Base-by-base conservation (phyloP, 2,329 filamentous ascomycete species). In the Botrytis pseudocinerea region DNA sequence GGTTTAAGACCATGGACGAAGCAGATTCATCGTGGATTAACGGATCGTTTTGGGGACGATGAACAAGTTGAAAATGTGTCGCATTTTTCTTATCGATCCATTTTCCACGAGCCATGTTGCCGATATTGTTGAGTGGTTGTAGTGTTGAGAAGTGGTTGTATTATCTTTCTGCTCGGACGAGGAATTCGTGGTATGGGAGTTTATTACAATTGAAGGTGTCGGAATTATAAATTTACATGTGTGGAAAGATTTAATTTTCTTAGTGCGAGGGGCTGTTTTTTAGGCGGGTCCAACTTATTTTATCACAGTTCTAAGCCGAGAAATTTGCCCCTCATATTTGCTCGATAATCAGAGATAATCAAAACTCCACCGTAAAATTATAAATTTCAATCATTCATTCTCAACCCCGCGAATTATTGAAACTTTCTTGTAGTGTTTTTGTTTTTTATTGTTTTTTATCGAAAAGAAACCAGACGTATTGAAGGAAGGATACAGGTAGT, bases 21-120 rank as follows among this genome's bases (percentile, higher is more conserved):
- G 94, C 95, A 79, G 91, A 88, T 79, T 92, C 88, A 85, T 99
- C 95, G 87, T 99, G 92, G 82, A 99, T 98, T 79, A 95, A 90
- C 64, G 97, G 96, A 83, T 99, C 96, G 89, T 98, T 94, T 84
- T 99, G 97, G 48, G 95, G 93, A 80, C 96, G 93, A 84, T 98
- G 93, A 79, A 98, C 94, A 82, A 99, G 92, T 78, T 92, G 92
- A 84, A 97, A 98, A 84, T 95, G 96, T 82, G 93, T 92, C 78
- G 96, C 95, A 74, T 89, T 92, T 84, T 97, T 97, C 86, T 97
- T 98, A 86, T 98, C 89, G 78, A 89, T 91, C 80, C 83, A 79
- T 51, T 77, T 76, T 70, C 78, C 79, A 70, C 78, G 78, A 75
- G 79, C 72, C 79, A 81, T 80, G 42, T 77, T 79, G 75, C 65